Conservation (phyloP, 768 basidiomycete genomes). For the Suillus weaverae region DNA sequence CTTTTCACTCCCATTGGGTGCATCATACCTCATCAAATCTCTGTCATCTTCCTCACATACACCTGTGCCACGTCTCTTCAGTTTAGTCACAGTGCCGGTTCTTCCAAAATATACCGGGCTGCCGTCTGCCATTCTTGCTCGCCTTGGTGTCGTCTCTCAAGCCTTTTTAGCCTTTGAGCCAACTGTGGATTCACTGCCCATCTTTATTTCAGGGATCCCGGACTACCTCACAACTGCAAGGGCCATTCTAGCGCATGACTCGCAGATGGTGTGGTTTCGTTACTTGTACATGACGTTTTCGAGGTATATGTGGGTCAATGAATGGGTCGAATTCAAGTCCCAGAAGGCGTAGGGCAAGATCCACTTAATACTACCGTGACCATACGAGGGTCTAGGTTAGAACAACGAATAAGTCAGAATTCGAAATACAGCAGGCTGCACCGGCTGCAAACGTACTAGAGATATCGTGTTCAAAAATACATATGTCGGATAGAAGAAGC, state of each 20-base stretch:
- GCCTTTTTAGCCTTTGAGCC: slow-evolving; percentile 9
- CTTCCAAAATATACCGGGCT: slow-evolving; percentile 61
- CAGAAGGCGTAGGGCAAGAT: not conserved
- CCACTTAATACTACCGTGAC: not conserved
- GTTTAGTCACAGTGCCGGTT: slow-evolving; percentile 58
- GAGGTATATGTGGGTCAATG: slow-evolving; percentile 92
- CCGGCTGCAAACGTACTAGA: not conserved
- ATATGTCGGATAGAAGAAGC: not conserved
- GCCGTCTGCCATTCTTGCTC: slow-evolving; percentile 51
- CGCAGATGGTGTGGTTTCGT: slow-evolving; percentile 88
- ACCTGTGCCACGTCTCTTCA: slow-evolving; percentile 49
- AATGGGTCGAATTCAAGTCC: slow-evolving; percentile 57
- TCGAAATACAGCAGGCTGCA: not conserved
- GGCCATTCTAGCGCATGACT: slow-evolving; percentile 73
- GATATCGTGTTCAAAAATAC: not conserved
- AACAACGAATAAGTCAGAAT: not conserved
- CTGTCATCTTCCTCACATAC: slow-evolving; percentile 22
- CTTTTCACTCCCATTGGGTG: slow-evolving; percentile 62
- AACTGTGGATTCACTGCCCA: slow-evolving; percentile 13
- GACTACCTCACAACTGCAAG: slow-evolving; percentile 57
- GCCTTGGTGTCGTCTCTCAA: slow-evolving; percentile 38
- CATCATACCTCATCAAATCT: slow-evolving; percentile 42
- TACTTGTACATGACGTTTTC: slow-evolving; percentile 81
- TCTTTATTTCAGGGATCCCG: slow-evolving; percentile 56
- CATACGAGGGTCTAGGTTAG: not conserved